Percentiles rank a stretch among this genome's conserved stretches.
Evolutionary conservation across 1,284 basidiomycete genomes (phyloP).

Genomic region (Ceraceosorus bombacis): DNA sequence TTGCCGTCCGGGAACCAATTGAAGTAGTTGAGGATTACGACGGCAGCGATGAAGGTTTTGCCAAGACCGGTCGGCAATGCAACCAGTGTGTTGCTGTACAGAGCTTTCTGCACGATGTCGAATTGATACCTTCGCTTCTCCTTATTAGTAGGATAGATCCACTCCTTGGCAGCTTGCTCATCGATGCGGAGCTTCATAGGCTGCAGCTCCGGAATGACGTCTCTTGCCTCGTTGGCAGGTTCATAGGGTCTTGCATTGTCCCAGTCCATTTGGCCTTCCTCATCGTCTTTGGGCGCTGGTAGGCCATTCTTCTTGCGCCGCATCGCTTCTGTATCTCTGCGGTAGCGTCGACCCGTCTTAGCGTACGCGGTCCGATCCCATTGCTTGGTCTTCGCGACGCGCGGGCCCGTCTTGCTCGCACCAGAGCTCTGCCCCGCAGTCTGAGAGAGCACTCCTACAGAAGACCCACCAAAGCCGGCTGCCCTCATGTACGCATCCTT

Average conservation of each 20-base stretch:
- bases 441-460: constrained; percentile 12
- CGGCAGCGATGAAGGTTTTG: constrained; percentile 96
- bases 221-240: constrained; percentile 9
- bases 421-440: constrained; percentile 4
- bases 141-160: constrained; percentile 85
- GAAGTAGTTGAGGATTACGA: constrained; percentile 64
- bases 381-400: constrained; percentile 13
- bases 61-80: constrained; percentile 92
- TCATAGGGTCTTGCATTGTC: constrained; percentile 16
- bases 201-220: constrained; percentile 7
- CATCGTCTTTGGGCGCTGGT: not conserved
- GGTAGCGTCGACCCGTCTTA: constrained; percentile 13
- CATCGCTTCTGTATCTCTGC: constrained; percentile 7
- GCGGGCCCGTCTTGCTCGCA: not conserved
- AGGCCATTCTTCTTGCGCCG: constrained; percentile 2
- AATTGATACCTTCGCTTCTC: constrained; percentile 88
- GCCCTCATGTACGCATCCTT: not conserved
- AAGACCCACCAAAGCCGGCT: not conserved
- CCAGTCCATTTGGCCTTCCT: constrained; percentile 14
- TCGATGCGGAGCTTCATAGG: constrained; percentile 55
- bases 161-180: constrained; percentile 69
- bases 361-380: constrained; percentile 28
- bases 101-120: constrained; percentile 77
- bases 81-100: constrained; percentile 87
- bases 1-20: constrained; percentile 44